These are phyloP conservation scores for Naegleria lovaniensis DNA, from an alignment of 208 protist species.

Conservation along the genomic window DNA sequence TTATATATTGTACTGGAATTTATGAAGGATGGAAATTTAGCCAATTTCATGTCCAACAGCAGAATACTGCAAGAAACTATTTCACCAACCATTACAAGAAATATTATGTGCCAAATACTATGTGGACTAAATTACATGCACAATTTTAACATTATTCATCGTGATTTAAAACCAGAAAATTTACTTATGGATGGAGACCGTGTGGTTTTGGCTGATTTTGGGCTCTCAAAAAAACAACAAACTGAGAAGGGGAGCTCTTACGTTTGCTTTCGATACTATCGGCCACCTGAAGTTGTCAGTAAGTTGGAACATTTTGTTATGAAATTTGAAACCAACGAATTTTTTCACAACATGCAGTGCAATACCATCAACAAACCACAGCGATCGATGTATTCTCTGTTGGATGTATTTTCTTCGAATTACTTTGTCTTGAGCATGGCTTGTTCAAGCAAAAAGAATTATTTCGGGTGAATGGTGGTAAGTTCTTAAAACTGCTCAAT, in stretches of 20 bases:
- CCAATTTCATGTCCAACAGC: not conserved
- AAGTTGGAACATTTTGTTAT: not conserved
- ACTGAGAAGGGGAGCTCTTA: not conserved
- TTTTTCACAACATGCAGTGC: not conserved
- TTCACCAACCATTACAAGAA: not conserved
- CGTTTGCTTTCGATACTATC: not conserved
- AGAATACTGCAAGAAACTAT: not conserved
- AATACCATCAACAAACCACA: not conserved
- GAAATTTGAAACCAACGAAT: too few relatives aligned
- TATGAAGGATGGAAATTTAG: not conserved
- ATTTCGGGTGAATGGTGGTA: not conserved
- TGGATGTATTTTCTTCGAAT: conserved; percentile 3
- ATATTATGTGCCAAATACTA: not conserved
- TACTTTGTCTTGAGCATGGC: not conserved
- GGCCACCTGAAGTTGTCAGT: not conserved
- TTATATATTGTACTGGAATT: not conserved
- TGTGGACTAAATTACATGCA: not conserved
- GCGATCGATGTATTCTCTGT: not conserved
- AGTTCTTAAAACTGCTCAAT: not conserved
- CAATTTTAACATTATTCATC: not conserved
- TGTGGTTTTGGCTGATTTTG: not conserved
- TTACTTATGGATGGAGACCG: not conserved
- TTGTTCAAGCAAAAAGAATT: not conserved
- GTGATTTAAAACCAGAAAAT: conserved; percentile 5
- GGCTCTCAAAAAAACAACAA: not conserved